Percentiles rank a stretch among this genome's conserved stretches.
Conservation (phyloP, 495 filamentous ascomycete species). For the Xylaria scruposa region DNA sequence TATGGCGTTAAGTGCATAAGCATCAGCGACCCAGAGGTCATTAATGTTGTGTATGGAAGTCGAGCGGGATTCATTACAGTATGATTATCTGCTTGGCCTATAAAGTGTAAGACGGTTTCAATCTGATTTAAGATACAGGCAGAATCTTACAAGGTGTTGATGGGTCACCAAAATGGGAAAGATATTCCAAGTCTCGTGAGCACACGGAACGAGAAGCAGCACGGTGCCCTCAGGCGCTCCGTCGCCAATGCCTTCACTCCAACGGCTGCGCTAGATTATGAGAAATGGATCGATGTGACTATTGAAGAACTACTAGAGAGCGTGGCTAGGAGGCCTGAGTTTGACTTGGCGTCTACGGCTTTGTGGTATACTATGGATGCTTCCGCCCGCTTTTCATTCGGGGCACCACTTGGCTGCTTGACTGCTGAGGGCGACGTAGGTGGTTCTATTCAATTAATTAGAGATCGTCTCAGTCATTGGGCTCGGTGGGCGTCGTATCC, state of each 20-base stretch:
- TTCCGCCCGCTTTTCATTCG: constrained; percentile 36
- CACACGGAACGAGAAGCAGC: constrained; percentile 34
- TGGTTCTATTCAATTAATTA: constrained; percentile 33
- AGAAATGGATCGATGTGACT: constrained; percentile 34
- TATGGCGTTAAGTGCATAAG: constrained; percentile 40
- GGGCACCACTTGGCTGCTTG: constrained; percentile 35
- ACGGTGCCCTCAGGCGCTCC: constrained; percentile 35
- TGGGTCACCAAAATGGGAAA: constrained; percentile 35
- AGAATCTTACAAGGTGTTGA: constrained; percentile 33
- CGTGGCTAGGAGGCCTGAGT: constrained; percentile 25
- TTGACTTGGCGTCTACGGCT: constrained; percentile 31
- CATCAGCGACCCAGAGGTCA: constrained; percentile 39
- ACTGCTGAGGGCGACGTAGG: constrained; percentile 33
- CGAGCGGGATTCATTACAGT: constrained; percentile 39
- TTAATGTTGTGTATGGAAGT: constrained; percentile 38
- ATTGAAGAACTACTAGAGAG: constrained; percentile 31
- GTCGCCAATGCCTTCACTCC: constrained; percentile 41
- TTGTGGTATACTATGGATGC: constrained; percentile 39
- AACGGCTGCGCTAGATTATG: constrained; percentile 35
- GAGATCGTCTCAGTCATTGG: constrained; percentile 38
- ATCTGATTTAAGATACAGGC: constrained; percentile 22
- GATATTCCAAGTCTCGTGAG: constrained; percentile 38
- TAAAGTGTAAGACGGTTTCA: background rate
- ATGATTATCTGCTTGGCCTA: background rate
- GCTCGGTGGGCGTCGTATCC: constrained; percentile 37